phyloP scores from a whole-genome alignment of 2,329 filamentous ascomycete genomes.

The Penicillium hordei region DNA sequence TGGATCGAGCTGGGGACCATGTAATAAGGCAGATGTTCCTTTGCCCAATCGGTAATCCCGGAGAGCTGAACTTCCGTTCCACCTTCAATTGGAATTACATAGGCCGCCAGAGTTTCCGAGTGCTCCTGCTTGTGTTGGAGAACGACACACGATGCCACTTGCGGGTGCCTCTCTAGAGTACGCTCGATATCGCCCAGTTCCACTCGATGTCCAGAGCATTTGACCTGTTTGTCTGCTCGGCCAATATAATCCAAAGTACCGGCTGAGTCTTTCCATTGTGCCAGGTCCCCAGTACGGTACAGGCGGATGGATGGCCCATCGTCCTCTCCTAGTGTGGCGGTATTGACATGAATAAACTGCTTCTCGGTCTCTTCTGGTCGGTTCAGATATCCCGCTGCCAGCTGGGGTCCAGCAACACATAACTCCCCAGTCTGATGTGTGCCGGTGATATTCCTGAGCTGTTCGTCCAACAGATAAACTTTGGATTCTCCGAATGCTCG shows the following conservation, averaged over 20 bases:
- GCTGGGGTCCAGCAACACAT: slow-evolving; percentile 69
- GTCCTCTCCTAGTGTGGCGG: slow-evolving; percentile 70
- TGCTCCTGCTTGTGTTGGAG: background rate
- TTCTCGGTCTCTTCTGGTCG: slow-evolving; percentile 57
- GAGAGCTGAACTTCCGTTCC: background rate
- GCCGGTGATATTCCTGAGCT: background rate
- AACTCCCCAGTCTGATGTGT: slow-evolving; percentile 74
- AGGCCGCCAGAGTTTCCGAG: background rate
- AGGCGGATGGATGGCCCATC: slow-evolving; percentile 55
- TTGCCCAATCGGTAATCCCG: slow-evolving; percentile 37
- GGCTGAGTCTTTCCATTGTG: slow-evolving; percentile 59
- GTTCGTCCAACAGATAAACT: slow-evolving; percentile 8
- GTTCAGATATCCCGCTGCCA: slow-evolving; percentile 70
- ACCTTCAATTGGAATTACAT: background rate
- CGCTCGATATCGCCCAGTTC: slow-evolving; percentile 84
- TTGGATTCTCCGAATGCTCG: slow-evolving; percentile 8
- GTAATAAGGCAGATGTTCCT: slow-evolving; percentile 64
- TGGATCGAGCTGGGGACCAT: slow-evolving; percentile 69
- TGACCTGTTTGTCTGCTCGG: slow-evolving; percentile 77
- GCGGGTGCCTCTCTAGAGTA: slow-evolving; percentile 24
- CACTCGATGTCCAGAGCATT: slow-evolving; percentile 85
- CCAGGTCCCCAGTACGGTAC: slow-evolving; percentile 77
- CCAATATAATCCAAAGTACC: slow-evolving; percentile 71
- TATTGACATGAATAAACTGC: slow-evolving; percentile 74
- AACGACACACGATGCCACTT: background rate